phyloP scores from a whole-genome alignment of 2,329 filamentous ascomycete genomes.

The Botrytis sinoallii region DNA sequence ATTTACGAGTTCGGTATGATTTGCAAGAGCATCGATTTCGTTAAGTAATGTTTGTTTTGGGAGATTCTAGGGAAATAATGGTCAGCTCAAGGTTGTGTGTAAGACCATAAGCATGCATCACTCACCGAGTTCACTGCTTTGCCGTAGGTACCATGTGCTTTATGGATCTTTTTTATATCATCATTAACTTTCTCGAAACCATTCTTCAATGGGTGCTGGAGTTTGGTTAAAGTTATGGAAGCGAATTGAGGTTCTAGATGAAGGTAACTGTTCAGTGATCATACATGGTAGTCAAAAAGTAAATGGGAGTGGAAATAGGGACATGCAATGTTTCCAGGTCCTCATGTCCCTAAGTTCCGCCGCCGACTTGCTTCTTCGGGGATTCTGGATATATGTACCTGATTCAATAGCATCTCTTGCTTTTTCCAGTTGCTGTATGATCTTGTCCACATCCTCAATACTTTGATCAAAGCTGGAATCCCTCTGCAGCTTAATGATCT shows the following conservation, averaged over 20 bases:
- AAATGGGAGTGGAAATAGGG: slow-evolving; percentile 14
- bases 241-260: slow-evolving; percentile 64
- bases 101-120: background rate
- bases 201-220: slow-evolving; percentile 81
- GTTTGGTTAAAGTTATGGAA: slow-evolving; percentile 71
- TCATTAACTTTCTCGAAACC: slow-evolving; percentile 78
- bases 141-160: slow-evolving; percentile 76
- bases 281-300: background rate
- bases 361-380: background rate
- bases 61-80: slow-evolving; percentile 32
- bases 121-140: slow-evolving; percentile 79
- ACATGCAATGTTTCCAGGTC: background rate
- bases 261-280: slow-evolving; percentile 16
- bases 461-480: slow-evolving; percentile 37
- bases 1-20: slow-evolving; percentile 76
- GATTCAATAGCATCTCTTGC: slow-evolving; percentile 71
- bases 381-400: slow-evolving; percentile 48
- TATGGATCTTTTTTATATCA: slow-evolving; percentile 78
- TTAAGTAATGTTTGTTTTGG: slow-evolving; percentile 63
- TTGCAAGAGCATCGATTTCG: slow-evolving; percentile 76
- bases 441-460: slow-evolving; percentile 74
- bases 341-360: background rate
- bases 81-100: slow-evolving; percentile 3
- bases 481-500: slow-evolving; percentile 35
- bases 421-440: slow-evolving; percentile 71